These are phyloP conservation scores for Theobroma cacao DNA, from an alignment of 345 rosid genomes.

Conservation along the genomic window DNA sequence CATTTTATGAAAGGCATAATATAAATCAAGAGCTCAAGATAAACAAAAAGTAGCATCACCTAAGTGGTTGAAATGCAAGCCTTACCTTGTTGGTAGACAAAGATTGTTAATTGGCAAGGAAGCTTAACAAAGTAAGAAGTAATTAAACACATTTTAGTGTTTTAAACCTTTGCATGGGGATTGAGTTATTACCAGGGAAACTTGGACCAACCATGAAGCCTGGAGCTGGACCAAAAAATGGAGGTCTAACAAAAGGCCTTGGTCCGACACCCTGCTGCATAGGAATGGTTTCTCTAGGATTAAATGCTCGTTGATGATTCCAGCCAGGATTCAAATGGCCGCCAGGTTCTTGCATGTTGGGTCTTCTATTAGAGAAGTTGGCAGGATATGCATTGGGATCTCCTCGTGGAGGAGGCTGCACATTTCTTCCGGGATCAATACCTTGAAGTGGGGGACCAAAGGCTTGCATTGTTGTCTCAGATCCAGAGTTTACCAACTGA, in stretches of 20 bases:
- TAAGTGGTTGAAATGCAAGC: not conserved
- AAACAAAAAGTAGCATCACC: not conserved
- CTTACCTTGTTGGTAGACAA: slow-evolving; percentile 1
- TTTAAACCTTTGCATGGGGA: not conserved
- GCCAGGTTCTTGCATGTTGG: slow-evolving; percentile 46
- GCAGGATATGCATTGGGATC: slow-evolving; percentile 48
- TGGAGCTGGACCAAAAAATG: slow-evolving; percentile 62
- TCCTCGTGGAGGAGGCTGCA: slow-evolving; percentile 54
- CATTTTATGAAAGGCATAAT: not conserved
- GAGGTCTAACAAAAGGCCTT: slow-evolving; percentile 58
- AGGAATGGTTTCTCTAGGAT: slow-evolving; percentile 49
- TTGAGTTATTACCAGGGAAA: slow-evolving; percentile 65
- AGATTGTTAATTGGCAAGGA: not conserved
- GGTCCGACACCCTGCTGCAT: slow-evolving; percentile 70
- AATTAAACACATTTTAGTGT: not conserved
- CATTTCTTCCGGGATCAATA: slow-evolving; percentile 32
- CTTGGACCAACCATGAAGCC: slow-evolving; percentile 73
- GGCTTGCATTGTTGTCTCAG: slow-evolving; percentile 53
- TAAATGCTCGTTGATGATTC: slow-evolving; percentile 63
- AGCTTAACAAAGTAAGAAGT: not conserved
- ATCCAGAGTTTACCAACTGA: slow-evolving; percentile 57
- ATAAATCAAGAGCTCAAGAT: slow-evolving; percentile 1
- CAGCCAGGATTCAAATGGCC: slow-evolving; percentile 47
- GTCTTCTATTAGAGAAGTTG: slow-evolving; percentile 47
- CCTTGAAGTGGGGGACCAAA: slow-evolving; percentile 50